phyloP scores from a whole-genome alignment of 2,329 filamentous ascomycete genomes.

The Pseudogymnoascus sp. region DNA sequence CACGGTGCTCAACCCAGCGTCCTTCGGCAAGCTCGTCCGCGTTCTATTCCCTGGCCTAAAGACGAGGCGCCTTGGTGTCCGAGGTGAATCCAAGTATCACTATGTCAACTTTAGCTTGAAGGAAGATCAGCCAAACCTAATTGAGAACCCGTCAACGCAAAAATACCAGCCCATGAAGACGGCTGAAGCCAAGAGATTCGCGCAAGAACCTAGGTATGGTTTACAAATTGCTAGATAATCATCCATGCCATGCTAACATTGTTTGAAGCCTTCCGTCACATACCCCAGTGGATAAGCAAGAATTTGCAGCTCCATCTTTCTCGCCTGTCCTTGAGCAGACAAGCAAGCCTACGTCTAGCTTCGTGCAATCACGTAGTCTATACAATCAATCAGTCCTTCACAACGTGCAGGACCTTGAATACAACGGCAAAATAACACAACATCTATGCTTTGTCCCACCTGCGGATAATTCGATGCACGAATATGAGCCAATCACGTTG shows the following conservation, averaged over 20 bases:
- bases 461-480: conserved; percentile 47
- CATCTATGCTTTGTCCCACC: conserved; percentile 54
- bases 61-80: conserved; percentile 82
- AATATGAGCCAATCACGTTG: conserved; percentile 67
- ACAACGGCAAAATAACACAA: conserved; percentile 49
- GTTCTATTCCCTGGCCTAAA: conserved; percentile 94
- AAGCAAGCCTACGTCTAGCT: conserved; percentile 17
- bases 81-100: conserved; percentile 97
- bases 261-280: not conserved
- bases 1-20: conserved; percentile 90
- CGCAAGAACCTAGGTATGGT: conserved; percentile 45
- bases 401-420: conserved; percentile 52
- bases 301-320: conserved; percentile 18
- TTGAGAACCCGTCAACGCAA: conserved; percentile 31
- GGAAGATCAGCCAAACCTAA: conserved; percentile 40
- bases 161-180: conserved; percentile 40
- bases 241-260: conserved; percentile 20
- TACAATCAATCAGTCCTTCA: conserved; percentile 52
- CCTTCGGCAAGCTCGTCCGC: conserved; percentile 92
- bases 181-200: conserved; percentile 41
- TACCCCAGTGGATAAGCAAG: not conserved
- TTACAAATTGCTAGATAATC: not conserved
- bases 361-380: conserved; percentile 40
- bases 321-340: conserved; percentile 12
- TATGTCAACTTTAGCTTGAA: conserved; percentile 64